Conservation (phyloP, 345 rosid genomes). For the Aquilaria yunnanensis region DNA sequence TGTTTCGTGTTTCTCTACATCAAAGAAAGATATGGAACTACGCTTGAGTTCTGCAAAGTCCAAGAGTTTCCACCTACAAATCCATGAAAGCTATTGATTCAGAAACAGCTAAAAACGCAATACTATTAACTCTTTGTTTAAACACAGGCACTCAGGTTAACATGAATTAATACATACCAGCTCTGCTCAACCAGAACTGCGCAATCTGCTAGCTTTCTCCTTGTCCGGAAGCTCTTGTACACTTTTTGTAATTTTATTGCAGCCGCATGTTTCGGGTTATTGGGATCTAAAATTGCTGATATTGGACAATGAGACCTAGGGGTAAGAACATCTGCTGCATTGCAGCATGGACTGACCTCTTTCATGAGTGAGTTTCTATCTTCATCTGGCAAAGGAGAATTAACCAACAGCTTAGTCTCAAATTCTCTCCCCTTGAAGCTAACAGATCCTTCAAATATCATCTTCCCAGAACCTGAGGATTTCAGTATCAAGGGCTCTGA, state of each 20-base stretch:
- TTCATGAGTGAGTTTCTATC: constrained; percentile 12
- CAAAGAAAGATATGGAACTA: constrained; percentile 82
- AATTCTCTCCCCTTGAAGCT: constrained; percentile 61
- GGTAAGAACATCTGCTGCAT: constrained; percentile 10
- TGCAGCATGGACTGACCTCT: constrained; percentile 4
- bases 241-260: constrained; percentile 87
- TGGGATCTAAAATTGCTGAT: constrained; percentile 33
- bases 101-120: constrained; percentile 12
- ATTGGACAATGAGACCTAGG: constrained; percentile 14
- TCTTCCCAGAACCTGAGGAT: constrained; percentile 70
- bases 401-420: constrained; percentile 44
- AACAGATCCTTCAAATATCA: constrained; percentile 67
- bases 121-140: background rate
- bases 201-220: constrained; percentile 93
- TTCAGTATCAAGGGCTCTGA: constrained; percentile 54
- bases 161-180: constrained; percentile 40
- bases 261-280: constrained; percentile 67
- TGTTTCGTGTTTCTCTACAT: constrained; percentile 79
- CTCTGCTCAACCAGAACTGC: constrained; percentile 87
- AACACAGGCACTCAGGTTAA: background rate
- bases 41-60: constrained; percentile 80
- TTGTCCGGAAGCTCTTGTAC: constrained; percentile 87
- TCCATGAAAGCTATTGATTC: constrained; percentile 7
- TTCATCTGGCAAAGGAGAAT: constrained; percentile 17
- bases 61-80: constrained; percentile 78